A percentile compares a stretch with the other conserved stretches of the same genome.
phyloP scores from a whole-genome alignment of 2,329 filamentous ascomycete species.

The Macrophomina tecta region DNA sequence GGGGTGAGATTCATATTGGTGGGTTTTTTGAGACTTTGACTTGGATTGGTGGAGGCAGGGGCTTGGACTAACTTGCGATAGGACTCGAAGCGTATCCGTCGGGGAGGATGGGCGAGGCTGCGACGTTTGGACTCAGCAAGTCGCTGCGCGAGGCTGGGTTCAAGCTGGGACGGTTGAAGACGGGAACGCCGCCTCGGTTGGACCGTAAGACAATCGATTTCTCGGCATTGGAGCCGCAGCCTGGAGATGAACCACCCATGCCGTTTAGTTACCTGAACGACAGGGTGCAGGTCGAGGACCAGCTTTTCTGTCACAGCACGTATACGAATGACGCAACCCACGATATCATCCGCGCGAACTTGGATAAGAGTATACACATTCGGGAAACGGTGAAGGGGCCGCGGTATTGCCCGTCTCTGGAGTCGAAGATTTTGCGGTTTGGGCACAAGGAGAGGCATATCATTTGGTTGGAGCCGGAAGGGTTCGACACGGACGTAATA shows the following conservation, averaged over 20 bases:
- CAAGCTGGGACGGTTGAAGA: slow-evolving; percentile 87
- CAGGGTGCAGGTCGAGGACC: slow-evolving; percentile 75
- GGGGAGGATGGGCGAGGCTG: slow-evolving; percentile 90
- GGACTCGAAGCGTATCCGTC: slow-evolving; percentile 80
- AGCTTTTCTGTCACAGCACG: slow-evolving; percentile 85
- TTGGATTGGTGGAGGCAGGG: too few relatives aligned
- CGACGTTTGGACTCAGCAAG: slow-evolving; percentile 90
- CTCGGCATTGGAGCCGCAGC: slow-evolving; percentile 71
- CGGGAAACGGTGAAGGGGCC: slow-evolving; percentile 93
- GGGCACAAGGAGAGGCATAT: slow-evolving; percentile 80
- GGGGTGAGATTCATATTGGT: slow-evolving; percentile 94
- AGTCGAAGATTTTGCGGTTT: slow-evolving; percentile 92
- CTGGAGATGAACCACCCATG: slow-evolving; percentile 81
- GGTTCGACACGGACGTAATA: slow-evolving; percentile 85
- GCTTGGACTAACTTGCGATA: slow-evolving; percentile 31
- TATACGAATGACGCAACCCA: slow-evolving; percentile 86
- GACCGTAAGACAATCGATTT: slow-evolving; percentile 85
- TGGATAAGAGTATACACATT: slow-evolving; percentile 97
- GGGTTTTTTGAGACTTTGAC: slow-evolving; percentile 14
- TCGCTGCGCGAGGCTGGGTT: slow-evolving; percentile 89
- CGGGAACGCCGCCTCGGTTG: slow-evolving; percentile 89
- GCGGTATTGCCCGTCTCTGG: slow-evolving; percentile 92
- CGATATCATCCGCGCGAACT: slow-evolving; percentile 81
- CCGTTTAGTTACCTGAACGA: slow-evolving; percentile 93
- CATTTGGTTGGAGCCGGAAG: slow-evolving; percentile 97